Base-by-base conservation (phyloP, 768 basidiomycete genomes). In the Russula sp. region DNA sequence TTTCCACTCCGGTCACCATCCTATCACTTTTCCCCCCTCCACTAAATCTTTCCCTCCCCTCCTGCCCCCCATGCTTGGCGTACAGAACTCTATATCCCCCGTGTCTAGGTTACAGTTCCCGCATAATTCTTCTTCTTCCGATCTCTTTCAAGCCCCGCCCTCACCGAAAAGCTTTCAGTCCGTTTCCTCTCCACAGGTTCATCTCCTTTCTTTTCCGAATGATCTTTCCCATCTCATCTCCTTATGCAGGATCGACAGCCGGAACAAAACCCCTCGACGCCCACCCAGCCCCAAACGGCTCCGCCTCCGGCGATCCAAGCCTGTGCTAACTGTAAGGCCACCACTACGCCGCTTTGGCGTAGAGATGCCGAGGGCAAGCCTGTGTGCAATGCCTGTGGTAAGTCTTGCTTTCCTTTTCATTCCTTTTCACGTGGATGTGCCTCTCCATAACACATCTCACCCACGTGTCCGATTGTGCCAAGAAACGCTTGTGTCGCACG, bases 371-470 rank as follows among this genome's bases (percentile, higher is more conserved):
- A 89, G 70, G 92, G 92, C 63, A 90, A 88, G 75, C 83, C 87
- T 55, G 84, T 94, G 72, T 94, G 92, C 79, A 94, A 94, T 75
- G 89, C 90, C 57, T 94, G 92, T 75, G 92, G 92, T 93, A 74
- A 83, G 90, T 83, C 62, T 67, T 67, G 38, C 71, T 69, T 71
- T 24, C 73, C 71, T 71, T 72, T 73, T 72, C 75, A 75, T 73
- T 72, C 72, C 73, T 70, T 71, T 62, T 61, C 63, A 58, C 61
- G 57, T 71, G 72, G 72, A 71, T 69, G 75, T 59, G 54, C 65
- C 69, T 71, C 67, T 69, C 71, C 70, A 66, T 67, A 65, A 52
- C 64, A 22, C 56, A 61, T 65, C 65, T 61, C 56, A 48, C 67
- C 77, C 79, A 78, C 80, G 79, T 80, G 80, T 76, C 62, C 52